A percentile compares a stretch with the other conserved stretches of the same genome.
phyloP scores from a whole-genome alignment of 441 rosid species.

The Erysimum pusillum region DNA sequence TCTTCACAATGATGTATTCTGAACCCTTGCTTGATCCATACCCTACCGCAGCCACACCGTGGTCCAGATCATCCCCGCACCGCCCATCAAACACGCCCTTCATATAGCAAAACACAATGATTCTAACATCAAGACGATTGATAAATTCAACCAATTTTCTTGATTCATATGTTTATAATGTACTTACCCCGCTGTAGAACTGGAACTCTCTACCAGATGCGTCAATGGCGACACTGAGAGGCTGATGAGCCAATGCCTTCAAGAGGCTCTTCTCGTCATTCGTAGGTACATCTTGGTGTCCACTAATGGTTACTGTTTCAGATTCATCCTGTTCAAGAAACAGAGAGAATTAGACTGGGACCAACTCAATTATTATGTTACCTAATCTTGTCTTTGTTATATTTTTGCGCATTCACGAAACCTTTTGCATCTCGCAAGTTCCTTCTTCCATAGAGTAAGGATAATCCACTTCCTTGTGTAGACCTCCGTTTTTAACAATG shows the following conservation, averaged over 20 bases:
- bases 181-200: conserved; percentile 65
- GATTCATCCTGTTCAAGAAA: conserved; percentile 49
- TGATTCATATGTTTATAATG: background rate
- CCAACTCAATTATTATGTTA: background rate
- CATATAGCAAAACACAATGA: conserved; percentile 1
- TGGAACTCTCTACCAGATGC: conserved; percentile 75
- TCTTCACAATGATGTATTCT: conserved; percentile 66
- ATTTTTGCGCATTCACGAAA: background rate
- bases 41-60: conserved; percentile 74
- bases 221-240: conserved; percentile 70
- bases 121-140: conserved; percentile 22
- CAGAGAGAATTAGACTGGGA: background rate
- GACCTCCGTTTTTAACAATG: conserved; percentile 60
- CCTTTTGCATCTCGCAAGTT: conserved; percentile 62
- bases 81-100: conserved; percentile 72
- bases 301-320: conserved; percentile 58
- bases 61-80: conserved; percentile 66
- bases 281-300: conserved; percentile 64
- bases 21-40: conserved; percentile 63
- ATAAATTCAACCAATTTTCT: background rate
- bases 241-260: conserved; percentile 71
- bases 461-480: conserved; percentile 68
- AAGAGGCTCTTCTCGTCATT: conserved; percentile 63
- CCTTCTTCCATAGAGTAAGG: conserved; percentile 78
- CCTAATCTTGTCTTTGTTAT: background rate